Percentiles rank a stretch among this genome's conserved stretches.
Conservation (phyloP, 768 basidiomycete genomes). For the Russula brevipes region DNA sequence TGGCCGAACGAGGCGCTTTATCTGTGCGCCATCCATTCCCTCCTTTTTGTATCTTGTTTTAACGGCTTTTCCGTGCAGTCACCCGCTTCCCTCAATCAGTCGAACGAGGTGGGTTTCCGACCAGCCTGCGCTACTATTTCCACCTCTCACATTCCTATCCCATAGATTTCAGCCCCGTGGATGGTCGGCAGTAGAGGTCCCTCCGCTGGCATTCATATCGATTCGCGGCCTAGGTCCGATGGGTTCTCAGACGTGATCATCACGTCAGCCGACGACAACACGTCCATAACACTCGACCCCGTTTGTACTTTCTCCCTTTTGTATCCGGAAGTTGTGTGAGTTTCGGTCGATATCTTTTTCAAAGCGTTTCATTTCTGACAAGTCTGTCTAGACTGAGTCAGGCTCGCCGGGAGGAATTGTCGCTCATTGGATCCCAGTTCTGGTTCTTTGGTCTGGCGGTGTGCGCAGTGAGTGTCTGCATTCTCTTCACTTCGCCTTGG, state of each 20-base stretch:
- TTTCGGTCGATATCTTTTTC: not conserved
- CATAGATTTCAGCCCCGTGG: constrained; percentile 4
- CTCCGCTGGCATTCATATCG: not conserved
- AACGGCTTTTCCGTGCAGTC: not conserved
- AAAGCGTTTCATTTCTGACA: not conserved
- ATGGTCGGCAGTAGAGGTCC: not conserved
- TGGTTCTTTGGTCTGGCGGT: constrained; percentile 25
- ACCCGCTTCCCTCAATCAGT: not conserved
- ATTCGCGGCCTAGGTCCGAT: constrained; percentile 4
- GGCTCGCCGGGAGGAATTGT: constrained; percentile 16
- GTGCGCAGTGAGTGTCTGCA: constrained; percentile 19
- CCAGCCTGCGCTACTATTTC: not conserved
- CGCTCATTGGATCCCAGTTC: constrained; percentile 22
- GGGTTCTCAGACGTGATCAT: constrained; percentile 1
- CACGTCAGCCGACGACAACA: not conserved
- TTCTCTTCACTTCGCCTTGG: not conserved
- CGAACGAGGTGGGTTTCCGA: not conserved
- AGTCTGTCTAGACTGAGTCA: constrained; percentile 10
- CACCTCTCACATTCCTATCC: not conserved
- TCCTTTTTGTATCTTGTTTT: not conserved
- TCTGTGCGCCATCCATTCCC: not conserved
- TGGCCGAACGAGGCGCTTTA: too few species aligned
- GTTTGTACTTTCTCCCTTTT: constrained; percentile 14
- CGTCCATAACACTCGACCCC: constrained; percentile 4
- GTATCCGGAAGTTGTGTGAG: constrained; percentile 17